These are phyloP conservation scores for Cordyceps fumosorosea DNA, from an alignment of 2,329 filamentous ascomycete genomes.

Conservation along the genomic window DNA sequence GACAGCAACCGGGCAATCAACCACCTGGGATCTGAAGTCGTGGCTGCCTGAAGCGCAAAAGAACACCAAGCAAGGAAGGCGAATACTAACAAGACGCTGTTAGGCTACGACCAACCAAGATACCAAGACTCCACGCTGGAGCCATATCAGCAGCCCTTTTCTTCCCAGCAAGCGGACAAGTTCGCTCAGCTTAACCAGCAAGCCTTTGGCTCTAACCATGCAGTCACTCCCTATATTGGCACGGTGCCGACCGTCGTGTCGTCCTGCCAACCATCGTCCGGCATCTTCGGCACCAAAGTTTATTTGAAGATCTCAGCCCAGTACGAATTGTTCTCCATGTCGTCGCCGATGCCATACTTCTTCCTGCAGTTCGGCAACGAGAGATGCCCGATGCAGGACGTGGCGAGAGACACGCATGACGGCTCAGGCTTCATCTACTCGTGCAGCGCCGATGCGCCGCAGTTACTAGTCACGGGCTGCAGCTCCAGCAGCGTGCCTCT, in stretches of 20 bases:
- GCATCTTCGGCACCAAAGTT: constrained; percentile 63
- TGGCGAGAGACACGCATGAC: constrained; percentile 55
- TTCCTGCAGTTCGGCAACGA: constrained; percentile 73
- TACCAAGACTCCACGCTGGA: constrained; percentile 53
- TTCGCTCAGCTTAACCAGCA: constrained; percentile 47
- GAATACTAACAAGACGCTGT: not conserved
- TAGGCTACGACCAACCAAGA: constrained; percentile 55
- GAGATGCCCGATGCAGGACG: constrained; percentile 53
- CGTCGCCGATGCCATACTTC: constrained; percentile 48
- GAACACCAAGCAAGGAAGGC: not conserved
- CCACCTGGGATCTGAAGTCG: not conserved
- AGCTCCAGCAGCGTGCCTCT: constrained; percentile 45
- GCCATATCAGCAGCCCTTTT: constrained; percentile 43
- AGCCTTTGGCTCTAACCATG: constrained; percentile 54
- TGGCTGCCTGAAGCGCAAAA: too few relatives aligned
- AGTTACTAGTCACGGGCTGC: constrained; percentile 44
- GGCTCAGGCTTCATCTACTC: constrained; percentile 61
- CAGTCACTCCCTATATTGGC: constrained; percentile 60
- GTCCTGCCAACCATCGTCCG: constrained; percentile 63
- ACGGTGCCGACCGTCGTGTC: constrained; percentile 56
- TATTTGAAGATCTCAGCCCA: constrained; percentile 67
- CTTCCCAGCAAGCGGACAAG: constrained; percentile 40
- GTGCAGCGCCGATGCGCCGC: constrained; percentile 66
- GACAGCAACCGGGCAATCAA: not conserved
- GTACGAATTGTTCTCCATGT: constrained; percentile 61